phyloP scores from a whole-genome alignment of 2,329 filamentous ascomycete genomes.

The Esteya vermicola region DNA sequence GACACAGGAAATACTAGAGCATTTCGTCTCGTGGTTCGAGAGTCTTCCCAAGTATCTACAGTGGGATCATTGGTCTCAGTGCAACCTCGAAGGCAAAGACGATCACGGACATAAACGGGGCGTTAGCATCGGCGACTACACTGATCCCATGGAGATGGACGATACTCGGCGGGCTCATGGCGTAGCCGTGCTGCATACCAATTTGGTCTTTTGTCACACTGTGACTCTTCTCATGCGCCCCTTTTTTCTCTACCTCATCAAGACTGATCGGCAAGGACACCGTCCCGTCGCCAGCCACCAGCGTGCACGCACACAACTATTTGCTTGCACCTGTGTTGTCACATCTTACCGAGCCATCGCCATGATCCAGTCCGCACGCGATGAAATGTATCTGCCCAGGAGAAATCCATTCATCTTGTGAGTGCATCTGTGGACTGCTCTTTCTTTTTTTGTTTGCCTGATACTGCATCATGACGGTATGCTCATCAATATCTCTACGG shows the following conservation, averaged over 20 bases:
- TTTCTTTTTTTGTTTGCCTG: too few species aligned
- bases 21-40: slow-evolving; percentile 36
- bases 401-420: slow-evolving; percentile 44
- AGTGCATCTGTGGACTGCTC: slow-evolving; percentile 13
- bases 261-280: slow-evolving; percentile 7
- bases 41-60: slow-evolving; percentile 32
- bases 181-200: slow-evolving; percentile 46
- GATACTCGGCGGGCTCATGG: slow-evolving; percentile 32
- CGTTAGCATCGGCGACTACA: too few species aligned
- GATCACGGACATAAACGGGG: too few species aligned
- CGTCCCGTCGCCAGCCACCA: slow-evolving; percentile 17
- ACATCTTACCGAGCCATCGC: slow-evolving; percentile 34
- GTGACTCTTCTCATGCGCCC: slow-evolving; percentile 49
- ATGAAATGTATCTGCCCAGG: slow-evolving; percentile 29
- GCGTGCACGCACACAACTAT: slow-evolving; percentile 17
- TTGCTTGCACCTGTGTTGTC: slow-evolving; percentile 36
- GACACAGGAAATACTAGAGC: slow-evolving; percentile 41
- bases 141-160: too few species aligned
- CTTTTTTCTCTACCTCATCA: slow-evolving; percentile 46
- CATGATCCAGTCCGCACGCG: slow-evolving; percentile 28
- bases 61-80: slow-evolving; percentile 23
- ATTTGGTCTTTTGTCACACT: slow-evolving; percentile 47
- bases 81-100: too few species aligned
- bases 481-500: too few species aligned
- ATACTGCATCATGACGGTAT: slow-evolving; percentile 1